phyloP scores from a whole-genome alignment of 805 yeast genomes.

The Tetrapisispora arboricola region DNA sequence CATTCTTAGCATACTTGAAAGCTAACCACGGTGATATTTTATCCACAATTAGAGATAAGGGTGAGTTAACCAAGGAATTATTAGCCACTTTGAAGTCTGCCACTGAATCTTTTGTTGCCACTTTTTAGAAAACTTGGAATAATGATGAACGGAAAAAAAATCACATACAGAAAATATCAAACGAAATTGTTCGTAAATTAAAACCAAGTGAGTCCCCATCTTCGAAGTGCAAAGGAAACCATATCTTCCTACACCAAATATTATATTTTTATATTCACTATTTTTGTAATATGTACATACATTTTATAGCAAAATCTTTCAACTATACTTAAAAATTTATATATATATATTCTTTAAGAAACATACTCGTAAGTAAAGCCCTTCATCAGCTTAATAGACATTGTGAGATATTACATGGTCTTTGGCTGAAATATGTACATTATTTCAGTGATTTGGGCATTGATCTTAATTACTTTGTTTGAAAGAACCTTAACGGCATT shows the following conservation, averaged over 20 bases:
- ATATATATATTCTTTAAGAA: conserved; percentile 2
- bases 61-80: conserved; percentile 81
- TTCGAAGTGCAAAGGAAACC: no score
- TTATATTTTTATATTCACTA: conserved; percentile 2
- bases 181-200: no score
- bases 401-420: no score
- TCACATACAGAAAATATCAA: no score
- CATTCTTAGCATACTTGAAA: conserved; percentile 86
- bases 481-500: neutral
- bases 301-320: conserved; percentile 1
- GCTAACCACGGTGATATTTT: conserved; percentile 79
- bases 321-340: neutral
- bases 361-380: no score
- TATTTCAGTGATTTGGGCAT: no score
- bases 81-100: conserved; percentile 82
- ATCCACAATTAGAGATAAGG: conserved; percentile 74
- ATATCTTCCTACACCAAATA: neutral
- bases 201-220: no score
- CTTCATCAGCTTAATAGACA: no score
- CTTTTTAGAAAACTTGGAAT: conserved; percentile 49
- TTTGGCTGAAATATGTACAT: no score
- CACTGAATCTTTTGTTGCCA: conserved; percentile 85
- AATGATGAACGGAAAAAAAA: conserved; percentile 1
- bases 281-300: conserved; percentile 3
- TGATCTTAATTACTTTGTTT: no score